Evolutionary conservation across 140 eudicot species (phyloP).

Genomic region (Oenanthe javanica): DNA sequence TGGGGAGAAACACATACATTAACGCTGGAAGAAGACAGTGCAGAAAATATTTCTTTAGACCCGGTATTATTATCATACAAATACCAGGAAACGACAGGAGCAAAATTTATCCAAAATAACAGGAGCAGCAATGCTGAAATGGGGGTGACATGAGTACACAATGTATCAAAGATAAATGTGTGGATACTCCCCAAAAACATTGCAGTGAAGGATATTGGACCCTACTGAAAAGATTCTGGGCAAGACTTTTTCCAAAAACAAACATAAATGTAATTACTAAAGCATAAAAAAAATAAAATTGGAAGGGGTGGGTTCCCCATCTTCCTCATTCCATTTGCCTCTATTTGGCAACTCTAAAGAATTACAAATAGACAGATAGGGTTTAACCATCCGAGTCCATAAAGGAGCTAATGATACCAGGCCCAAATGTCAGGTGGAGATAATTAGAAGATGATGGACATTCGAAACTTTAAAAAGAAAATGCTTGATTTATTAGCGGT

Average conservation of each 20-base stretch:
- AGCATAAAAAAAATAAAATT: neutral
- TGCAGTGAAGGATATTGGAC: neutral
- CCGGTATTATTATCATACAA: neutral
- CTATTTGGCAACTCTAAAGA: neutral
- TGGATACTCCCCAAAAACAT: neutral
- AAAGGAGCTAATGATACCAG: neutral
- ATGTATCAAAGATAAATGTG: neutral
- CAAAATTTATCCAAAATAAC: too few relatives aligned
- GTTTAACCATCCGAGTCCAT: neutral
- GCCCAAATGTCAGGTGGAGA: neutral
- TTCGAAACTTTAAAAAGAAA: neutral
- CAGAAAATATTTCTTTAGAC: conserved; percentile 5
- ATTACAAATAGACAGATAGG: neutral
- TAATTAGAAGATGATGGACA: neutral
- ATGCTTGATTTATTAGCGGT: neutral
- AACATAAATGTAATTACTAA: neutral
- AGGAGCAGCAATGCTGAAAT: neutral
- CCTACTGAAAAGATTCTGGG: neutral
- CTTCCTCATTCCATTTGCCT: neutral
- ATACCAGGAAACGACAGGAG: neutral
- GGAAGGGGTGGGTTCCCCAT: neutral
- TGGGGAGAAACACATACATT: conserved; percentile 79
- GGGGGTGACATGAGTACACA: neutral
- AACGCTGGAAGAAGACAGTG: conserved; percentile 42
- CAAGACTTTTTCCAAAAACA: neutral